phyloP scores from a whole-genome alignment of 2,329 filamentous ascomycete genomes.

The Teratosphaeria nubilosa region DNA sequence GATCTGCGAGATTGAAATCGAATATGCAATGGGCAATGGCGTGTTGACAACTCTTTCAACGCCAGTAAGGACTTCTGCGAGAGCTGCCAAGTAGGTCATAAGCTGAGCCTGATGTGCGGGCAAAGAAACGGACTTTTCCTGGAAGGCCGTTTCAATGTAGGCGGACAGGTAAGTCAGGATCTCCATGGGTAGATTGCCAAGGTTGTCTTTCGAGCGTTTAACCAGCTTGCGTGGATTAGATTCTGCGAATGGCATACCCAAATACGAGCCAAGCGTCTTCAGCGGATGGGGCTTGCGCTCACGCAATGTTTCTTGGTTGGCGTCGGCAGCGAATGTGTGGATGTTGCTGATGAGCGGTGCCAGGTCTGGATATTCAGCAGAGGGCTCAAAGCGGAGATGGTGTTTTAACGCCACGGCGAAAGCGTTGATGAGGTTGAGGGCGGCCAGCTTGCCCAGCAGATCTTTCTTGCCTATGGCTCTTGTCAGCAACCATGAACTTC shows the following conservation, averaged over 20 bases:
- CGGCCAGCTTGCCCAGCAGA: constrained; percentile 59
- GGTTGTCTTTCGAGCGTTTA: constrained; percentile 60
- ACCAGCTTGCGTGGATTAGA: constrained; percentile 69
- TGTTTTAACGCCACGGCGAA: constrained; percentile 74
- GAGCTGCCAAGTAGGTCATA: constrained; percentile 45
- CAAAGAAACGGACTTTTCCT: constrained; percentile 45
- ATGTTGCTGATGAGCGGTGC: constrained; percentile 59
- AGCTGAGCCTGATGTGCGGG: constrained; percentile 51
- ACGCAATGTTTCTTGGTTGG: constrained; percentile 36
- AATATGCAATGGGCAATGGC: constrained; percentile 72
- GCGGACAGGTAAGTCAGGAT: constrained; percentile 63
- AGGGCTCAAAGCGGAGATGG: constrained; percentile 73
- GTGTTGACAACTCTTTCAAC: constrained; percentile 73
- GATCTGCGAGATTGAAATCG: constrained; percentile 75
- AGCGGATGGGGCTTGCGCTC: constrained; percentile 22
- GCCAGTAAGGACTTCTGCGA: constrained; percentile 64
- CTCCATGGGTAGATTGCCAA: constrained; percentile 77
- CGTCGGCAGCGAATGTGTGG: constrained; percentile 60
- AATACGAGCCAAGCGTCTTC: constrained; percentile 49
- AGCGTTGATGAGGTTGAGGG: constrained; percentile 67
- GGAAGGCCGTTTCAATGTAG: constrained; percentile 53
- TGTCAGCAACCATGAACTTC: not conserved
- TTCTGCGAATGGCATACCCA: constrained; percentile 63
- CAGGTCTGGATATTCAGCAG: constrained; percentile 66
- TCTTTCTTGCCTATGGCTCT: constrained; percentile 45